Percentiles rank a stretch among this genome's conserved stretches.
Conservation (phyloP, 306 rosid genomes). For the Cucurbita ficifolia region DNA sequence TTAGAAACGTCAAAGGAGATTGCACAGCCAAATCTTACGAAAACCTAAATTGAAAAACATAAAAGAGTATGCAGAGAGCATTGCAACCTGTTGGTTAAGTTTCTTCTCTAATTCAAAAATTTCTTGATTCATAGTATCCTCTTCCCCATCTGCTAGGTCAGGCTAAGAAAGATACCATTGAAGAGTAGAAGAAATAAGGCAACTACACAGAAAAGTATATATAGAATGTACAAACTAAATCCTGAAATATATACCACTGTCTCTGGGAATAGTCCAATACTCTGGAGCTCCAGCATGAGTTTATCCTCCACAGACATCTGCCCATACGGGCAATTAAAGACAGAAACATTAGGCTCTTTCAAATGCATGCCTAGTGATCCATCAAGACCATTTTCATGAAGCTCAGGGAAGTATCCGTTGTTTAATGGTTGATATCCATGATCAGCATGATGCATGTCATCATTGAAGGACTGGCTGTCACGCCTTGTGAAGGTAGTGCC, state of each 20-base stretch:
- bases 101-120: constrained; percentile 49
- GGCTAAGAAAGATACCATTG: constrained; percentile 47
- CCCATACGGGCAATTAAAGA: constrained; percentile 30
- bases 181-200: background rate
- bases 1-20: background rate
- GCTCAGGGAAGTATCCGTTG: constrained; percentile 17
- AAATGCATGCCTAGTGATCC: constrained; percentile 15
- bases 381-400: constrained; percentile 33
- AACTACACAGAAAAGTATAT: constrained; percentile 2
- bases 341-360: constrained; percentile 19
- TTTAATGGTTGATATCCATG: constrained; percentile 17
- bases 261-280: constrained; percentile 62
- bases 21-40: background rate
- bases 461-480: constrained; percentile 17
- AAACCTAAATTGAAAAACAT: background rate
- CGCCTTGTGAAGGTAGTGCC: constrained; percentile 20
- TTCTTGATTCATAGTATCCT: constrained; percentile 45
- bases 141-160: constrained; percentile 62
- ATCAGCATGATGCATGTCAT: constrained; percentile 16
- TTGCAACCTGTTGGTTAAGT: constrained; percentile 46
- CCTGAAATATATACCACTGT: constrained; percentile 38
- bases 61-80: background rate
- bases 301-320: constrained; percentile 42
- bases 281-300: constrained; percentile 64
- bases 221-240: constrained; percentile 6